phyloP scores from a whole-genome alignment of 345 rosid species.

The Gossypium ekmanianum region DNA sequence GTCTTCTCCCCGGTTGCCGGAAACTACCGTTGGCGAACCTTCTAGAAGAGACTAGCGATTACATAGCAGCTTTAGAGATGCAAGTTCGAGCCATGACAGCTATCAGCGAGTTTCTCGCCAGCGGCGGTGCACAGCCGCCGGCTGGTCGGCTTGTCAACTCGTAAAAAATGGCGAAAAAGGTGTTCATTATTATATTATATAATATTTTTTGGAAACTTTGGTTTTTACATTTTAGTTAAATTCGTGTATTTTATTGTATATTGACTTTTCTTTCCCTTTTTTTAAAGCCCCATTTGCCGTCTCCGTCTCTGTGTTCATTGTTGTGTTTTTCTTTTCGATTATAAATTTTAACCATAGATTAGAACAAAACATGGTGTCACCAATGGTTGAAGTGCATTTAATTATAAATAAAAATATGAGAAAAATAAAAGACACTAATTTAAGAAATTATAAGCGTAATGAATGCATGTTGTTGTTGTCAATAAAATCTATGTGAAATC shows the following conservation, averaged over 20 bases:
- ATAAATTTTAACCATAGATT: no score
- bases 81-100: conserved; percentile 82
- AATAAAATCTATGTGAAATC: no score
- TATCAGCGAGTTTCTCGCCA: conserved; percentile 45
- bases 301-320: background rate
- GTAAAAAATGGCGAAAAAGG: conserved; percentile 12
- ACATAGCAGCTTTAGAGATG: conserved; percentile 93
- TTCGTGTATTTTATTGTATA: conserved; percentile 36
- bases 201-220: background rate
- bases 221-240: conserved; percentile 16
- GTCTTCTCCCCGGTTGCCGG: conserved; percentile 86
- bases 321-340: no score
- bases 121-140: conserved; percentile 17
- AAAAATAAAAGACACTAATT: no score
- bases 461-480: no score
- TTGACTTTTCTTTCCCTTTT: background rate
- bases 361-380: no score
- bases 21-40: conserved; percentile 50
- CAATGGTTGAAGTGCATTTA: no score
- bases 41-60: conserved; percentile 79
- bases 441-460: no score
- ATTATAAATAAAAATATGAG: no score
- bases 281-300: background rate
- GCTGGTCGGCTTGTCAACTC: conserved; percentile 14
- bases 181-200: background rate